Base-by-base conservation (phyloP, 2,329 filamentous ascomycete genomes). In the Aureobasidium mangrovei region DNA sequence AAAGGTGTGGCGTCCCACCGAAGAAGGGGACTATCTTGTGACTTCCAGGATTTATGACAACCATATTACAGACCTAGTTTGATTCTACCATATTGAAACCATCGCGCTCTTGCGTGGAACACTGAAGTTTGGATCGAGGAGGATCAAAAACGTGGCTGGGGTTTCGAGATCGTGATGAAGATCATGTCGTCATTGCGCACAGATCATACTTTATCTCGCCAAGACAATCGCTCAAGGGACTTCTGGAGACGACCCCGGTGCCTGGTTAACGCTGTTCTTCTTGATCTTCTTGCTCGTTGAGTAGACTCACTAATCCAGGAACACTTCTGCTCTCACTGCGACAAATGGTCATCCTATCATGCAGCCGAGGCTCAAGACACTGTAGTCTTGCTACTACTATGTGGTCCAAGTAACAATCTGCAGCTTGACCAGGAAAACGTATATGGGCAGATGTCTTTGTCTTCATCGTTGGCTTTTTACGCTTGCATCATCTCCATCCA, bases 161-260 rank as follows among this genome's bases (percentile, higher is more conserved):
- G 33, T 27, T 38, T 24, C 27, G 26, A 9, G 28, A 3, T 47
- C 8, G 0, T 28, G 1, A 28, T 6, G 4, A 8, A 40, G 10
- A 40, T 40, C 38, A 8, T 18, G 18, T 44, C 46, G 46, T 49
- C 46, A 49, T 49, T 7, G 46, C n/a, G 46, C 46, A 40, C 35
- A n/a, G 28, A 18, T 36, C 3, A 49, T 39, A 49, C 36, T 32
- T 40, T 49, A 28, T 49, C 35, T 26, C 32, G 35, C 46, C 46
- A 49, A 49, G 46, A 32, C 27, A 49, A 49, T 28, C 32, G 36
- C 28, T 40, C 8, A 12, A 48, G 45, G 33, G 10, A 39, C 7
- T n/a, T 12, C 8, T 3, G 12, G 36, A 35, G 18, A 18, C 18
- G 18, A 18, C 18, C 18, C 18, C 18, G 18, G 18, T 18, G 18